Evolutionary conservation across 2,329 filamentous ascomycete species (phyloP), one percentile per base, ranked within the genome.

Genomic region (Fusarium euwallaceae): DNA sequence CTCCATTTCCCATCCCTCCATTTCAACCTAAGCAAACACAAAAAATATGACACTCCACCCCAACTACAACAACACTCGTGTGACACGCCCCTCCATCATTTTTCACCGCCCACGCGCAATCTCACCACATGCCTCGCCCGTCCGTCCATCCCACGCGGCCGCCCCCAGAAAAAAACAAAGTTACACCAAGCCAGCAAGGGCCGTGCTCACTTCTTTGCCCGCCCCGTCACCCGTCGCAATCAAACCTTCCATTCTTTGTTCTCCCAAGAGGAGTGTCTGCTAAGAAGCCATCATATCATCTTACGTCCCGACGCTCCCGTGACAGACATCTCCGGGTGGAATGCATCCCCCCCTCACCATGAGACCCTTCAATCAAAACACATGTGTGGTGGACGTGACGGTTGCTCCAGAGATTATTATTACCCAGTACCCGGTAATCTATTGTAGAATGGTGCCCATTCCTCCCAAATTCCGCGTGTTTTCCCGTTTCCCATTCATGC

Each of bases 371-470:
- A 16, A 37, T 17, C 34, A 58, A 58, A 58, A 58, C 53, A 58
- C 53, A 10, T 17, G 14, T 17, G 53, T 36, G 51, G 22, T 56
- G 20, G 32, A 37, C 53, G 32, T 24, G 32, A 53, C 48, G 17
- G 41, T 56, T 73, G 63, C 48, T 73, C 60, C 62, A 73, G 63
- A 59, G 51, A 75, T 71, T 75, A 75, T 71, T 58, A 75, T 71
- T 75, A 75, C 67, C 72, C 62, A 53, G 63, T 68, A 70, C 53
- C 61, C 56, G 48, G 48, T 74, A 74, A 63, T 53, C 62, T 60
- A 59, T 16, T n/a, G 20, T 37, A 71, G 60, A 73, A 75, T 65
- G 62, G 48, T 55, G 20, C 34, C n/a, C 66, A 67, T 75, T 75
- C 72, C 71, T 74, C 37, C 34, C 64, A 39, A 27, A 32, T 34